Conservation (phyloP, 257 asterid genomes). For the Ehretia macrophylla region DNA sequence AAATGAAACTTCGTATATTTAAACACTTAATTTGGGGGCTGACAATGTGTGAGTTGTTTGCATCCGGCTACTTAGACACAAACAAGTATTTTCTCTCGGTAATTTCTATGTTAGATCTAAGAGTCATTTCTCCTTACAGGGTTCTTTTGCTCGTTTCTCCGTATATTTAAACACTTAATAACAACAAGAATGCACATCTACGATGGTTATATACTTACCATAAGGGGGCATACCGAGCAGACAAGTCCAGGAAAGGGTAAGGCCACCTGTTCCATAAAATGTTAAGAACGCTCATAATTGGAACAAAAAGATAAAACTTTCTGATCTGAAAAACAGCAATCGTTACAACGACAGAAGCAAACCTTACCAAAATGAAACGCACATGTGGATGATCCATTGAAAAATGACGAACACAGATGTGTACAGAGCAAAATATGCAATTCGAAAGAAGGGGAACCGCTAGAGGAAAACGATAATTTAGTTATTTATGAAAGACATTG, state of each 20-base stretch:
- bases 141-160: too few relatives aligned
- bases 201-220: slow-evolving; percentile 40
- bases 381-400: slow-evolving; percentile 87
- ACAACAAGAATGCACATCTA: background rate
- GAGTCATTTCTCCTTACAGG: too few relatives aligned
- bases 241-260: slow-evolving; percentile 57
- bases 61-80: too few relatives aligned
- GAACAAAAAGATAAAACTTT: too few relatives aligned
- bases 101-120: background rate
- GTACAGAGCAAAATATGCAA: slow-evolving; percentile 72
- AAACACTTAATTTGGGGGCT: too few relatives aligned
- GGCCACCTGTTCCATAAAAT: slow-evolving; percentile 61
- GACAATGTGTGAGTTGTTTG: too few relatives aligned
- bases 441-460: slow-evolving; percentile 85
- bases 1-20: too few relatives aligned
- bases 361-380: slow-evolving; percentile 47
- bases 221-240: slow-evolving; percentile 58
- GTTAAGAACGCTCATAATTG: background rate
- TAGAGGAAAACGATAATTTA: slow-evolving; percentile 35
- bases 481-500: background rate
- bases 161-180: background rate
- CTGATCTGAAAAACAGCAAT: too few relatives aligned
- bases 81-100: background rate
- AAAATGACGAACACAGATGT: slow-evolving; percentile 59
- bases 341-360: too few relatives aligned